phyloP scores from a whole-genome alignment of 1,284 basidiomycete genomes.

The Austroboletus novae-zelandiae region DNA sequence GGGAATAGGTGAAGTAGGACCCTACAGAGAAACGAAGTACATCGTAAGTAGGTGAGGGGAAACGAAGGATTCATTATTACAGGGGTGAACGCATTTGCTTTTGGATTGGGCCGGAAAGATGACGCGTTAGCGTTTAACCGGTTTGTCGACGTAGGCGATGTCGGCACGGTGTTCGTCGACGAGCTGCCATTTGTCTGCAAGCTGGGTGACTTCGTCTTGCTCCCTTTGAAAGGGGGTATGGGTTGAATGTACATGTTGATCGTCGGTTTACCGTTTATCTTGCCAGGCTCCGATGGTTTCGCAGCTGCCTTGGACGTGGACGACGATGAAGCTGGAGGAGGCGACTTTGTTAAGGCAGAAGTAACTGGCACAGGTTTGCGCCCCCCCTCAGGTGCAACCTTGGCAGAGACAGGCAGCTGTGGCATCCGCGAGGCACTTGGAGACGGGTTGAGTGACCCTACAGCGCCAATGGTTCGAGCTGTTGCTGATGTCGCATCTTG shows the following conservation, averaged over 20 bases:
- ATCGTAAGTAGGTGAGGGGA: constrained; percentile 24
- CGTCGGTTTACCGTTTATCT: constrained; percentile 34
- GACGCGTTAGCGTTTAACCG: constrained; percentile 73
- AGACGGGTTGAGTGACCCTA: constrained; percentile 34
- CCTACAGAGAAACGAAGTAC: constrained; percentile 33
- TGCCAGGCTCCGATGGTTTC: constrained; percentile 29
- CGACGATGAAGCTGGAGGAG: constrained; percentile 23
- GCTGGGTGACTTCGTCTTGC: constrained; percentile 37
- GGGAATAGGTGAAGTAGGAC: constrained; percentile 47
- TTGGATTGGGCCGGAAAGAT: constrained; percentile 81
- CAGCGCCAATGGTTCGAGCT: constrained; percentile 63
- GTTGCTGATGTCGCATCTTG: constrained; percentile 63
- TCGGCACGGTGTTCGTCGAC: constrained; percentile 34
- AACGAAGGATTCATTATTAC: constrained; percentile 36
- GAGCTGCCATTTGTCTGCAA: constrained; percentile 32
- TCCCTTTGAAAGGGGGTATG: constrained; percentile 91
- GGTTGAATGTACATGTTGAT: constrained; percentile 76
- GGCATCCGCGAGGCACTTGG: constrained; percentile 36
- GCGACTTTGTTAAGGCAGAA: constrained; percentile 36
- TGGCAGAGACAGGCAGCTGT: constrained; percentile 23
- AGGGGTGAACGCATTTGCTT: constrained; percentile 75
- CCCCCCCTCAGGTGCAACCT: constrained; percentile 25
- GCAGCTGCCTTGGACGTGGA: constrained; percentile 32
- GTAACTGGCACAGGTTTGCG: constrained; percentile 35
- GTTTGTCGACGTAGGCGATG: constrained; percentile 44